A percentile compares a stretch with the other conserved stretches of the same genome.
These are phyloP conservation scores for Kwoniella botswanensis DNA, from an alignment of 768 basidiomycete genomes.

Conservation along the genomic window DNA sequence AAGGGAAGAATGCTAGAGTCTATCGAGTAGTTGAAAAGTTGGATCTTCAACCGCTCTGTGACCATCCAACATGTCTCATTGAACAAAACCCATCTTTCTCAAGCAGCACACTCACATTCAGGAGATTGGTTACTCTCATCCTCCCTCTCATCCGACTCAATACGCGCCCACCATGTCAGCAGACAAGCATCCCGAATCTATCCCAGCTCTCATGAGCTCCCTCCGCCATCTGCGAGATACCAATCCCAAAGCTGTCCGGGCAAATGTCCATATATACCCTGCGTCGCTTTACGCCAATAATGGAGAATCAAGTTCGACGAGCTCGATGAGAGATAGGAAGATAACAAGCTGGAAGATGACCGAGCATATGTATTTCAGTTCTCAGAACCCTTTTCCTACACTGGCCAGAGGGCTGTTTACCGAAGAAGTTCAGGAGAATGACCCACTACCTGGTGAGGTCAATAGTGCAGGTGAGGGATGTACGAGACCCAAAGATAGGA, in stretches of 20 bases:
- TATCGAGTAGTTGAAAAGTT: too few relatives aligned
- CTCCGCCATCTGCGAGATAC: constrained; percentile 32
- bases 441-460: constrained; percentile 33
- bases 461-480: constrained; percentile 49
- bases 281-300: constrained; percentile 36
- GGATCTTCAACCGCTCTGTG: too few relatives aligned
- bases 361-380: constrained; percentile 89
- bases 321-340: constrained; percentile 30
- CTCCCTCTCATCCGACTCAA: too few relatives aligned
- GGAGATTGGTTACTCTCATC: too few relatives aligned
- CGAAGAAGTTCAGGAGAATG: constrained; percentile 45
- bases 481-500: constrained; percentile 58
- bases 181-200: constrained; percentile 40
- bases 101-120: too few relatives aligned
- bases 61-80: too few relatives aligned
- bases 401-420: constrained; percentile 93
- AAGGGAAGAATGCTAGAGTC: neutral
- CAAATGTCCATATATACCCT: constrained; percentile 50
- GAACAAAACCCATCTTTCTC: too few relatives aligned
- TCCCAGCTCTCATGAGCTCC: constrained; percentile 31
- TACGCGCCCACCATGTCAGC: constrained; percentile 14
- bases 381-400: constrained; percentile 90
- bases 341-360: constrained; percentile 96
- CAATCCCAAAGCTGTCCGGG: constrained; percentile 51
- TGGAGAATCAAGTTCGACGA: constrained; percentile 5